Base-by-base conservation (phyloP, 75 land plant species). In the Pinus tabuliformis region DNA sequence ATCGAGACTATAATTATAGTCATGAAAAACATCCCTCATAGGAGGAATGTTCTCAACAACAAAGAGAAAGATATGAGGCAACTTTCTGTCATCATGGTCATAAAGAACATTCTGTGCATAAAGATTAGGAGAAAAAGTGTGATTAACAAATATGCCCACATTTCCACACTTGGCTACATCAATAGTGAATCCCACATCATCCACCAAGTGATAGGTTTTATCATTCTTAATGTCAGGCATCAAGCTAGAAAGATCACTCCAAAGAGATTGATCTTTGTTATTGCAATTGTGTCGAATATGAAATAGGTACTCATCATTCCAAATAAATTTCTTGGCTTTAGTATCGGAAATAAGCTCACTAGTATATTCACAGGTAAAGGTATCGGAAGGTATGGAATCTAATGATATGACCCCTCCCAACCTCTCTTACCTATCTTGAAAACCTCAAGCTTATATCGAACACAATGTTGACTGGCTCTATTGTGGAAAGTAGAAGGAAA, bases 21-120 rank as follows among this genome's bases (percentile, higher is more conserved):
- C 80, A 73, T 87, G 88, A 56, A 85, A 73, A 57, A 90, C 73
- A 74, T 90, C 92, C 66, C 83, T 84, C 75, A 90, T 62, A 3
- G 90, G 87, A 60, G 87, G 90, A 59, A 88, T 90, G 30, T 85
- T 72, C 36, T 82, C 75, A 49, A 60, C 80, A 15, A 78, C 81
- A 72, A 85, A 85, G 21, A 90, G 62, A 87, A 90, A 85, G 12
- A 90, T 79, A 62, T 90, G 92, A n/a, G 92, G 88, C 21, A 81
- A 64, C 66, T 78, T 83, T 75, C 39, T 81, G 73, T n/a, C n/a
- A n/a, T n/a, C n/a, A n/a, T n/a, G n/a, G n/a, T n/a, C n/a, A n/a
- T n/a, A n/a, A n/a, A n/a, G n/a, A n/a, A n/a, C n/a, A n/a, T n/a
- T n/a, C 64, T 90, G 90, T 16, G 89, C 88, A 75, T 81, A 90